Evolutionary conservation across 2,329 filamentous ascomycete genomes (phyloP).

Genomic region (Tolypocladium guangdongense): DNA sequence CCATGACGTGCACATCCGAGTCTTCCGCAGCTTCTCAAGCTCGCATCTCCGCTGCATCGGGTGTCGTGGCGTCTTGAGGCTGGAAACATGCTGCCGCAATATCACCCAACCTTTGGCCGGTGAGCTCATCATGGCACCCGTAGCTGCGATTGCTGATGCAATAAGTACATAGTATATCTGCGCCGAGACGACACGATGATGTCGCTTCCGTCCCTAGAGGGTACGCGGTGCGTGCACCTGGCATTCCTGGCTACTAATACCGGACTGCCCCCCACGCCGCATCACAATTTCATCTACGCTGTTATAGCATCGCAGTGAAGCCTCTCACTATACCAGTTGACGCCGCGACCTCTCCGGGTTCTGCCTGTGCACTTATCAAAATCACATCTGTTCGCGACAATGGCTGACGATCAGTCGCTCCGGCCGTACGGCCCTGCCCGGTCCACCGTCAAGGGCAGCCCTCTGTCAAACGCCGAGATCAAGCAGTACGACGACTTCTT

Average conservation of each 20-base stretch:
- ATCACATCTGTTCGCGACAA: constrained; percentile 8
- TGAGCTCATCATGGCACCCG: too few relatives aligned
- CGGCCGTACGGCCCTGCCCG: constrained; percentile 54
- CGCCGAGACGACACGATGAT: neutral
- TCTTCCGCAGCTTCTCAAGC: neutral
- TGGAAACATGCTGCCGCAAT: neutral
- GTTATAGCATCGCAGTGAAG: neutral
- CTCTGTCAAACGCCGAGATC: constrained; percentile 55
- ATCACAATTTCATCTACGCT: neutral
- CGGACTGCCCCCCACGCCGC: neutral
- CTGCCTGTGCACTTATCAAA: neutral
- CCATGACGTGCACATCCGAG: neutral
- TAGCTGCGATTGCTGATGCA: neutral
- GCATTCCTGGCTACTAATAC: neutral
- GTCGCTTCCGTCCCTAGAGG: neutral
- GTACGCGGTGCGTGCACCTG: neutral
- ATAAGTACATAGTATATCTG: neutral
- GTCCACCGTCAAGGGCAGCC: constrained; percentile 50
- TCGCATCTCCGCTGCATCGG: neutral
- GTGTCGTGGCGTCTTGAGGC: neutral
- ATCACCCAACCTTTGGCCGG: neutral
- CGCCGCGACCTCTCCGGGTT: too few relatives aligned
- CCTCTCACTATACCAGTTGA: neutral
- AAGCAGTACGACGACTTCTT: constrained; percentile 63
- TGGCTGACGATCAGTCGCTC: constrained; percentile 42